phyloP scores from a whole-genome alignment of 139 green algal species.

The Tetradesmus obliquus region DNA sequence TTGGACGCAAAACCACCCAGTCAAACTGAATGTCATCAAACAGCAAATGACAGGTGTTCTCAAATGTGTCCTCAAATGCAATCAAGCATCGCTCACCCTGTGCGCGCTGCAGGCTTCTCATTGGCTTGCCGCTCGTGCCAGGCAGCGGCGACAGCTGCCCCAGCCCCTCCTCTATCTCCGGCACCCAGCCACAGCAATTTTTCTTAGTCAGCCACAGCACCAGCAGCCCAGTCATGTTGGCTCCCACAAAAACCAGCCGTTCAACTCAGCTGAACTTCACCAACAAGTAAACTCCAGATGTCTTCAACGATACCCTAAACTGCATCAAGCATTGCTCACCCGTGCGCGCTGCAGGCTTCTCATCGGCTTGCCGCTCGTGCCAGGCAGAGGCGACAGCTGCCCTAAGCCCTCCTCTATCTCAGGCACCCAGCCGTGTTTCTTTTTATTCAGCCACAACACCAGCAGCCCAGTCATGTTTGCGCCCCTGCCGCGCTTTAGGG shows the following conservation, averaged over 20 bases:
- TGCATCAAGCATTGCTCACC: not conserved
- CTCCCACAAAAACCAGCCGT: not conserved
- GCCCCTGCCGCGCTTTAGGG: slow-evolving; percentile 2
- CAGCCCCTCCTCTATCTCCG: slow-evolving; percentile 6
- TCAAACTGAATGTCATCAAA: too few species aligned
- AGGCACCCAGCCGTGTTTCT: not conserved
- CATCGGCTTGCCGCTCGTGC: slow-evolving; percentile 16
- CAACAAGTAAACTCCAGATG: too few species aligned
- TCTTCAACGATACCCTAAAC: too few species aligned
- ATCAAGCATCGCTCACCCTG: not conserved
- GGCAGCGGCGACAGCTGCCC: not conserved
- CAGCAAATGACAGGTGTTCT: too few species aligned
- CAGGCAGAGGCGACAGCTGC: not conserved
- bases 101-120: not conserved
- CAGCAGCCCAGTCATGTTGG: not conserved
- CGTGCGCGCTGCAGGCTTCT: slow-evolving; percentile 13
- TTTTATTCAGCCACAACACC: slow-evolving; percentile 16
- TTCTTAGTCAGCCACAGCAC: slow-evolving; percentile 22
- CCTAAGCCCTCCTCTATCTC: slow-evolving; percentile 25
- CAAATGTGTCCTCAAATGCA: too few species aligned
- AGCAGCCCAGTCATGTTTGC: not conserved
- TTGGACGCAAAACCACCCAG: not conserved
- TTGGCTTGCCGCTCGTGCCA: not conserved
- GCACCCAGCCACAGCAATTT: not conserved
- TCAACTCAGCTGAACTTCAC: too few species aligned